Conservation (phyloP, 495 filamentous ascomycete genomes). For the Chaetomium cochliodes region DNA sequence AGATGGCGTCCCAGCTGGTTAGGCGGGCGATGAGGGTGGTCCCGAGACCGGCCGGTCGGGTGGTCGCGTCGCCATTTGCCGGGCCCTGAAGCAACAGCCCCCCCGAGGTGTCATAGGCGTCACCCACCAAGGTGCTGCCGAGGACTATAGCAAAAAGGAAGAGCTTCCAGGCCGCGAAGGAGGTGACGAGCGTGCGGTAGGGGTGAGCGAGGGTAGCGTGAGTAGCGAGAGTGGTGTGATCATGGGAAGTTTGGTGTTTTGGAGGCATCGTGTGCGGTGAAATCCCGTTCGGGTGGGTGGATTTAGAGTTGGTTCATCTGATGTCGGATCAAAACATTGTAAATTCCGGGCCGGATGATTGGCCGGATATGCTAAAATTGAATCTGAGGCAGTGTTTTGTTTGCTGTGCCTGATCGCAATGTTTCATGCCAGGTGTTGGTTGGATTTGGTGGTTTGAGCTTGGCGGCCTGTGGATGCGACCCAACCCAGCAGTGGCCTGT, state of each 20-base stretch:
- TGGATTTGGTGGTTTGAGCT: not conserved
- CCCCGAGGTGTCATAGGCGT: constrained; percentile 88
- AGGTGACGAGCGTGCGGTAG: constrained; percentile 31
- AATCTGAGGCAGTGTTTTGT: not conserved
- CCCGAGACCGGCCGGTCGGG: constrained; percentile 46
- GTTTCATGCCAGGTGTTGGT: constrained; percentile 5
- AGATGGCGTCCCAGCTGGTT: constrained; percentile 89
- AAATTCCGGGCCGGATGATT: not conserved
- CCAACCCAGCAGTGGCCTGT: too few species aligned
- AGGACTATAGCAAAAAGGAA: constrained; percentile 65
- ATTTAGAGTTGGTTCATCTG: not conserved
- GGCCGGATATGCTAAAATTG: constrained; percentile 4
- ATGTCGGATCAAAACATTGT: not conserved
- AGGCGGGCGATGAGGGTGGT: constrained; percentile 50
- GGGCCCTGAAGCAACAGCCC: constrained; percentile 43
- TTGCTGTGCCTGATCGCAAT: constrained; percentile 10
- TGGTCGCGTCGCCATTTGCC: constrained; percentile 22
- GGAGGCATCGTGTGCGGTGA: not conserved
- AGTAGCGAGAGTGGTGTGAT: too few species aligned
- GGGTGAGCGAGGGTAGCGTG: too few species aligned
- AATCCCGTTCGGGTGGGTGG: not conserved
- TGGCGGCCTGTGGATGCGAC: not conserved
- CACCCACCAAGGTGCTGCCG: constrained; percentile 56
- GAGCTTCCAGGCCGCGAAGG: constrained; percentile 67
- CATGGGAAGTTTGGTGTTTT: not conserved